These are phyloP conservation scores for Picea glauca DNA, from an alignment of 75 land plant genomes.

Conservation along the genomic window DNA sequence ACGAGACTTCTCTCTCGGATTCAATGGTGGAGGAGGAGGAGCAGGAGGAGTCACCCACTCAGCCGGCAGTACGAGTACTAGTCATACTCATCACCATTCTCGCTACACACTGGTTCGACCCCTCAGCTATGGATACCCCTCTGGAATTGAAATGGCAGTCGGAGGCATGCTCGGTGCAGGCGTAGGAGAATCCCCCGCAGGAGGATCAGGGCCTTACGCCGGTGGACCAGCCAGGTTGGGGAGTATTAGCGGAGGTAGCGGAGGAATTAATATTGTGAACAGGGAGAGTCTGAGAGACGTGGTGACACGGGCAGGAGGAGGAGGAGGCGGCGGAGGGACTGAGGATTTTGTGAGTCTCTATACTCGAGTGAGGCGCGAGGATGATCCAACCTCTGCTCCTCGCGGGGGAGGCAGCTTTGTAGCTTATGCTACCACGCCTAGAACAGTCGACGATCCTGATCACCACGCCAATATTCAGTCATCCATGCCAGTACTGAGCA, in stretches of 20 bases:
- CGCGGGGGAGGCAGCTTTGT: slow-evolving; percentile 15
- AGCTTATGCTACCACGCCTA: neutral
- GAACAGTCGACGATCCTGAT: neutral
- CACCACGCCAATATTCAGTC: neutral
- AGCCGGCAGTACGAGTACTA: neutral
- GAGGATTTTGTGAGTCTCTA: slow-evolving; percentile 2
- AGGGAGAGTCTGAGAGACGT: slow-evolving; percentile 44
- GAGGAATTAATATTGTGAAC: slow-evolving; percentile 30
- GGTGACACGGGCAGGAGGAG: slow-evolving; percentile 12
- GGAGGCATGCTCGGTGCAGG: slow-evolving; percentile 31
- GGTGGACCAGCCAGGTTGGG: slow-evolving; percentile 21
- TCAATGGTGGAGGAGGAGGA: slow-evolving; percentile 33
- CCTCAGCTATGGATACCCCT: slow-evolving; percentile 20
- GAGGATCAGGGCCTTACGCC: neutral
- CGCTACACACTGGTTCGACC: neutral
- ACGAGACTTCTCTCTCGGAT: slow-evolving; percentile 64
- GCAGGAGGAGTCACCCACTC: slow-evolving; percentile 10
- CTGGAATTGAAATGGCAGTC: slow-evolving; percentile 36
- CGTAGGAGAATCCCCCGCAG: neutral
- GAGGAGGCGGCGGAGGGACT: slow-evolving; percentile 6
- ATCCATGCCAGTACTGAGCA: neutral
- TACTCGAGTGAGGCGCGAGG: slow-evolving; percentile 4
- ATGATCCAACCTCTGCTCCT: slow-evolving; percentile 1
- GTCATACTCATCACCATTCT: neutral
- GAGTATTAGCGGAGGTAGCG: neutral